Evolutionary conservation across 2,329 filamentous ascomycete species (phyloP).

Genomic region (Aspergillus sp.): DNA sequence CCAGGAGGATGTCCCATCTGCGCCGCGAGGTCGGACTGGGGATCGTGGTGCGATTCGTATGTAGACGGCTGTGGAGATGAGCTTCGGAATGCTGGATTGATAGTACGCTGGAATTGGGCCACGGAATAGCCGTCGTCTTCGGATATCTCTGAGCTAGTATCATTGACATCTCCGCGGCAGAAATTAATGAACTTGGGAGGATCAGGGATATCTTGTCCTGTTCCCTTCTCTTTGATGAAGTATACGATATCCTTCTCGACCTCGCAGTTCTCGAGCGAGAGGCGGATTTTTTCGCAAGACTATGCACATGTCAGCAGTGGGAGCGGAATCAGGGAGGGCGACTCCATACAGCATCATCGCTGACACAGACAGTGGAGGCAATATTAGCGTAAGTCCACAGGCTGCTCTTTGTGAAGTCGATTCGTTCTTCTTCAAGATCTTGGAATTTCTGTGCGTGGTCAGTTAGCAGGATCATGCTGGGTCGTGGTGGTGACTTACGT

Average conservation of each 20-base stretch:
- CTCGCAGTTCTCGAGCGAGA: conserved; percentile 92
- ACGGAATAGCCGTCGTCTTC: conserved; percentile 97
- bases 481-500: conserved; percentile 44
- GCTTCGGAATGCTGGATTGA: conserved; percentile 93
- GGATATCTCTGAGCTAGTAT: conserved; percentile 76
- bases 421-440: conserved; percentile 92
- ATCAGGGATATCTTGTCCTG: conserved; percentile 95
- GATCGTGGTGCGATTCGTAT: conserved; percentile 89
- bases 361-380: conserved; percentile 94
- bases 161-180: conserved; percentile 74
- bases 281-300: conserved; percentile 91
- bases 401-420: conserved; percentile 97
- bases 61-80: conserved; percentile 94
- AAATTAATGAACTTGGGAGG: conserved; percentile 99
- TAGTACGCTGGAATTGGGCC: conserved; percentile 90
- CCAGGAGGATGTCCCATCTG: conserved; percentile 62
- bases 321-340: not conserved
- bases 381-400: conserved; percentile 98
- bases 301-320: conserved; percentile 24
- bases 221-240: conserved; percentile 88
- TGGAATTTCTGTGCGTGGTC: conserved; percentile 74
- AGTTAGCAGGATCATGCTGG: not conserved
- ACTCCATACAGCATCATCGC: conserved; percentile 71
- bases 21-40: conserved; percentile 69
- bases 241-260: conserved; percentile 89